These are phyloP conservation scores for Lactarius deliciosus DNA, from an alignment of 768 basidiomycete species.

Conservation along the genomic window DNA sequence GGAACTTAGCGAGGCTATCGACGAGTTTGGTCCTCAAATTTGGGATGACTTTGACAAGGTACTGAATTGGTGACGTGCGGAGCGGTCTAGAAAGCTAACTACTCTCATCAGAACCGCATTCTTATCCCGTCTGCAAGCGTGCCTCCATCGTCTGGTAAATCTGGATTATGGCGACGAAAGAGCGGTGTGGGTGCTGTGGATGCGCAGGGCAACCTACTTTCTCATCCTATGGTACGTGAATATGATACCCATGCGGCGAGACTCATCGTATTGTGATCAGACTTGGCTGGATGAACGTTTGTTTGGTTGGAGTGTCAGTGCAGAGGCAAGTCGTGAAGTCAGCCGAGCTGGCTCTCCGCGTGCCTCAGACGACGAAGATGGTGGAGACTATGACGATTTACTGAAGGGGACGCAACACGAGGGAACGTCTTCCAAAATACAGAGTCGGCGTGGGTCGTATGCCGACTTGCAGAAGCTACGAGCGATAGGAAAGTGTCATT, in stretches of 20 bases:
- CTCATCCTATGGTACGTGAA: conserved; percentile 76
- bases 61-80: conserved; percentile 27
- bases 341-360: conserved; percentile 70
- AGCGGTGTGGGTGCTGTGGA: conserved; percentile 74
- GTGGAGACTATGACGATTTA: conserved; percentile 90
- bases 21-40: conserved; percentile 83
- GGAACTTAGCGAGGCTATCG: conserved; percentile 78
- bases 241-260: background rate
- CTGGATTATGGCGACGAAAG: conserved; percentile 77
- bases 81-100: conserved; percentile 1
- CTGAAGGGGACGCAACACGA: conserved; percentile 41
- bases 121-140: conserved; percentile 79
- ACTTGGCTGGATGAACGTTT: conserved; percentile 90
- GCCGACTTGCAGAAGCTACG: conserved; percentile 78
- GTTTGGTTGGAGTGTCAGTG: conserved; percentile 84
- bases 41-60: conserved; percentile 88
- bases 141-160: conserved; percentile 70
- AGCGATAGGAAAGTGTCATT: conserved; percentile 4
- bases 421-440: conserved; percentile 6
- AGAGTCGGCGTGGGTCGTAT: conserved; percentile 68
- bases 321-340: conserved; percentile 52
- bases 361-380: conserved; percentile 82
- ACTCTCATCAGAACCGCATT: conserved; percentile 49
- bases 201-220: conserved; percentile 76
- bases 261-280: conserved; percentile 32